Conservation (phyloP, 805 yeast genomes). For the Cyberlindnera americana region DNA sequence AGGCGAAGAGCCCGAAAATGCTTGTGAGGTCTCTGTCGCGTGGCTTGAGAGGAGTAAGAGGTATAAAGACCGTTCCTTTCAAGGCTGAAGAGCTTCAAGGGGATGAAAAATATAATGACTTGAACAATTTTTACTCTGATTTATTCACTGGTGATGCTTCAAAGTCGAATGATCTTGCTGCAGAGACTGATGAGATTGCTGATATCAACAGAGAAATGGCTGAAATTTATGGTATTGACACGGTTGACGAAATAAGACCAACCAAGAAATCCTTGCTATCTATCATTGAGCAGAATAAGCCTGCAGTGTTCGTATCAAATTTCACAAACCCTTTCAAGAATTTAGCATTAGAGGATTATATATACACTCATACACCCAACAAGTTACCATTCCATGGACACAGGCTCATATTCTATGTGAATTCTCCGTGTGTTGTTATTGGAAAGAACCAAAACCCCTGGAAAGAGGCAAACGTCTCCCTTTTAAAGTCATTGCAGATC, state of each 20-base stretch:
- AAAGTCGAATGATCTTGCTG: not conserved
- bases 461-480: slow-evolving; percentile 70
- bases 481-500: slow-evolving; percentile 45
- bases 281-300: slow-evolving; percentile 28
- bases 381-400: slow-evolving; percentile 28
- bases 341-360: slow-evolving; percentile 75
- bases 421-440: slow-evolving; percentile 82
- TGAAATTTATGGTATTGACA: slow-evolving; percentile 27
- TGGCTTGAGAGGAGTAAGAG: too few species aligned
- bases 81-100: slow-evolving; percentile 11
- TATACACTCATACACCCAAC: slow-evolving; percentile 62
- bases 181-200: slow-evolving; percentile 27
- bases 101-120: slow-evolving; percentile 27
- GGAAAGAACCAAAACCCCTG: slow-evolving; percentile 97
- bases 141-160: slow-evolving; percentile 27
- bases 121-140: slow-evolving; percentile 34
- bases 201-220: slow-evolving; percentile 33
- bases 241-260: not conserved
- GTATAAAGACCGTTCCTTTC: slow-evolving; percentile 6
- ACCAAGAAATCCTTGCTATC: slow-evolving; percentile 20
- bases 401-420: slow-evolving; percentile 68
- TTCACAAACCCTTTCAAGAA: slow-evolving; percentile 68
- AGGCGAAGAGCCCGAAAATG: not conserved
- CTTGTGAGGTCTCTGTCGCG: not conserved
- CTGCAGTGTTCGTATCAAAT: slow-evolving; percentile 55